phyloP scores from a whole-genome alignment of 1,284 basidiomycete species.

The Earliella scabrosa region DNA sequence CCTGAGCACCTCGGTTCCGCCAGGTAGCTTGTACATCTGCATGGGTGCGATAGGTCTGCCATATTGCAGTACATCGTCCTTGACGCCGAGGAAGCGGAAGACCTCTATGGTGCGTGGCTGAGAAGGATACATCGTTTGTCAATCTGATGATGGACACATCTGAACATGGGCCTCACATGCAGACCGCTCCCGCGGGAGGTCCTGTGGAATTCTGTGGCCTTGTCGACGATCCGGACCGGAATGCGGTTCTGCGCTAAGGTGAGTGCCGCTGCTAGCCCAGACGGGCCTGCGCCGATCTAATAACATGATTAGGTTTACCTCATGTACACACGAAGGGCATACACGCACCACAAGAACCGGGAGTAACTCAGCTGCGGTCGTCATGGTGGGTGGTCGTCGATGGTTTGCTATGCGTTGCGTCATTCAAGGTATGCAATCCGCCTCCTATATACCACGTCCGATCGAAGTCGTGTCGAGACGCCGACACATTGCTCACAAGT shows the following conservation, averaged over 20 bases:
- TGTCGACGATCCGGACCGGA: slow-evolving; percentile 42
- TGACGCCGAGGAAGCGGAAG: slow-evolving; percentile 25
- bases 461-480: no score
- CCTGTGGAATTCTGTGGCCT: slow-evolving; percentile 25
- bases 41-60: slow-evolving; percentile 1
- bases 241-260: slow-evolving; percentile 30
- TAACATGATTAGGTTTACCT: background rate
- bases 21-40: slow-evolving; percentile 25
- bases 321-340: background rate
- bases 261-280: slow-evolving; percentile 30
- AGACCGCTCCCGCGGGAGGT: slow-evolving; percentile 35
- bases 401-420: no score
- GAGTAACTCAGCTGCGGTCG: no score
- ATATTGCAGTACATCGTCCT: slow-evolving; percentile 15
- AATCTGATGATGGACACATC: background rate
- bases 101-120: slow-evolving; percentile 29
- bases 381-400: no score
- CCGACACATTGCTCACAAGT: no score
- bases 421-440: no score
- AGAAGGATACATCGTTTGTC: background rate
- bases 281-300: slow-evolving; percentile 33
- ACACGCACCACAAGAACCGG: background rate
- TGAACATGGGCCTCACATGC: slow-evolving; percentile 24
- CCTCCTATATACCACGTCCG: no score
- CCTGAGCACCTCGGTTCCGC: slow-evolving; percentile 15